These are phyloP conservation scores for Pezicula carpinea DNA, from an alignment of 2,329 filamentous ascomycete species.

Conservation along the genomic window DNA sequence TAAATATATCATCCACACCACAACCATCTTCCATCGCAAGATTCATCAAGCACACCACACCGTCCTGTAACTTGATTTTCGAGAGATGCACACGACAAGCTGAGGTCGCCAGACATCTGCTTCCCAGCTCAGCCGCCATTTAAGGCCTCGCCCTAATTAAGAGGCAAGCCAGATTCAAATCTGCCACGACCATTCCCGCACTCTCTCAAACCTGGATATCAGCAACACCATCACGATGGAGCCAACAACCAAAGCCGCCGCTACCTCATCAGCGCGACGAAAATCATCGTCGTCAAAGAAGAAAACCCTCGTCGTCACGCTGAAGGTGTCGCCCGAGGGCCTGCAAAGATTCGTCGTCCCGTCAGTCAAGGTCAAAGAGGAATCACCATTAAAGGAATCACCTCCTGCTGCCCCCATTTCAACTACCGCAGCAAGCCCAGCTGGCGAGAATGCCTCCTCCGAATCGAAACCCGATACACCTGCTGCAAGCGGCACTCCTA, in stretches of 20 bases:
- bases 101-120: not conserved
- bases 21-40: too few relatives aligned
- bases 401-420: slow-evolving; percentile 30
- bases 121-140: not conserved
- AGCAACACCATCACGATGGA: slow-evolving; percentile 19
- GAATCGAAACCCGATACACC: slow-evolving; percentile 59
- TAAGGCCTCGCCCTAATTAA: not conserved
- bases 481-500: slow-evolving; percentile 50
- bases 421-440: slow-evolving; percentile 32
- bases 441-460: slow-evolving; percentile 48
- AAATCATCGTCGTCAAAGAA: slow-evolving; percentile 23
- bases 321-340: slow-evolving; percentile 46
- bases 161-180: not conserved
- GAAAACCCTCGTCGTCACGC: slow-evolving; percentile 40
- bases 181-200: not conserved
- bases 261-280: slow-evolving; percentile 16
- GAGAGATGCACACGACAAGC: not conserved
- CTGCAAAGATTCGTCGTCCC: slow-evolving; percentile 46
- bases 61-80: too few relatives aligned
- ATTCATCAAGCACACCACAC: too few relatives aligned
- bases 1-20: too few relatives aligned
- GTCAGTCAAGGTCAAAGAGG: slow-evolving; percentile 37
- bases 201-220: slow-evolving; percentile 2
- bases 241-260: slow-evolving; percentile 17
- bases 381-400: slow-evolving; percentile 35